Conservation (phyloP, 2,329 filamentous ascomycete species). For the Colletotrichum ledebouriae region DNA sequence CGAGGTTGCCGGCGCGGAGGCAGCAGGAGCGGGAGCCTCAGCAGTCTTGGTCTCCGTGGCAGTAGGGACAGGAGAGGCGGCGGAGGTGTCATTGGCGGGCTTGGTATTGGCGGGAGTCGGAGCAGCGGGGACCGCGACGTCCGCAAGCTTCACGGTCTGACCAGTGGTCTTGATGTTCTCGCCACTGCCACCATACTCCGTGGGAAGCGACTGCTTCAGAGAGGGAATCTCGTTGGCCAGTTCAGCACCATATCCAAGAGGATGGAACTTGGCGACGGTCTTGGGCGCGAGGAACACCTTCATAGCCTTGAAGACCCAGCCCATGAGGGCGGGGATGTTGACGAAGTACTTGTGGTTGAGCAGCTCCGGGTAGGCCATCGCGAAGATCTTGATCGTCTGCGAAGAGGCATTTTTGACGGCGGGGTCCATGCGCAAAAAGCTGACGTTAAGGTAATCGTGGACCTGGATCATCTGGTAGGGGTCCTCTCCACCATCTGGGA, state of each 20-base stretch:
- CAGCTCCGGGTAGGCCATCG: conserved; percentile 88
- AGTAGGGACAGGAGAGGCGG: conserved; percentile 30
- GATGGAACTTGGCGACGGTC: conserved; percentile 84
- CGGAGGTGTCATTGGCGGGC: conserved; percentile 14
- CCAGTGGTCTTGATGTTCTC: conserved; percentile 54
- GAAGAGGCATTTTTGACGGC: conserved; percentile 72
- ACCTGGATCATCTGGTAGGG: conserved; percentile 93
- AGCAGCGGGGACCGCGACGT: conserved; percentile 31
- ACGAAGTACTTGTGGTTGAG: conserved; percentile 92
- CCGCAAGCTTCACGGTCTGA: conserved; percentile 49
- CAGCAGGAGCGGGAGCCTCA: conserved; percentile 37
- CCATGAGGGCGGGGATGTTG: conserved; percentile 92
- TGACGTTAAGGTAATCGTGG: conserved; percentile 91
- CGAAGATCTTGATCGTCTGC: conserved; percentile 86
- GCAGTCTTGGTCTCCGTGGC: conserved; percentile 42
- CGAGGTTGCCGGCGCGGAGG: conserved; percentile 12
- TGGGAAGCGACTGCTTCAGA: conserved; percentile 76
- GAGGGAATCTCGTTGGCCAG: conserved; percentile 72
- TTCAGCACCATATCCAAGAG: conserved; percentile 78
- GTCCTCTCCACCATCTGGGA: conserved; percentile 81
- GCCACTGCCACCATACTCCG: conserved; percentile 83
- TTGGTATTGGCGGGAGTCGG: conserved; percentile 34
- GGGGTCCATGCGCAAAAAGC: conserved; percentile 86
- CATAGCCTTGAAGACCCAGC: conserved; percentile 83
- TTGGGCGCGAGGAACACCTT: conserved; percentile 81